Conservation (phyloP, 129 eudicot genomes). For the Pulicaria dysenterica region DNA sequence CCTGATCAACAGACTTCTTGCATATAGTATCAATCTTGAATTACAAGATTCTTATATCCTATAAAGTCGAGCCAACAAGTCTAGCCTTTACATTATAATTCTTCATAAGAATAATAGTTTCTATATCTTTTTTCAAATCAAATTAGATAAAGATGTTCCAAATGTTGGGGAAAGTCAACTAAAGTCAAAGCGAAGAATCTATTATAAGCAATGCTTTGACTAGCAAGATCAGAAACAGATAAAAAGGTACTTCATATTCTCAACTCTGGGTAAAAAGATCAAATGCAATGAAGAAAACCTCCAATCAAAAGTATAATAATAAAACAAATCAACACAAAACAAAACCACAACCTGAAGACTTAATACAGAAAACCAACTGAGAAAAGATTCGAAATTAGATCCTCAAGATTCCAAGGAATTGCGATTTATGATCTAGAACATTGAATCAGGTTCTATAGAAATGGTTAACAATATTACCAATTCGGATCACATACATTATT, state of each 20-base stretch:
- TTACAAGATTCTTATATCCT: conserved; percentile 7
- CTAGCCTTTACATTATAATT: background rate
- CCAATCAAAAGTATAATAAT: background rate
- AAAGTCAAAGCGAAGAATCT: conserved; percentile 1
- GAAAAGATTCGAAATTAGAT: background rate
- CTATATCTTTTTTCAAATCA: too few relatives aligned
- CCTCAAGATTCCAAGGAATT: background rate
- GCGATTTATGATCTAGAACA: background rate
- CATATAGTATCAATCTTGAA: background rate
- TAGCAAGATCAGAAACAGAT: background rate
- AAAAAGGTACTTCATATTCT: too few relatives aligned
- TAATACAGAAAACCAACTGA: too few relatives aligned
- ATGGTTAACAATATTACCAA: background rate
- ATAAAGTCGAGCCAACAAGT: background rate
- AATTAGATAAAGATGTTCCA: background rate
- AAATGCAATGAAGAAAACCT: background rate
- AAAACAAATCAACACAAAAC: too few relatives aligned
- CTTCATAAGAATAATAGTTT: conserved; percentile 5
- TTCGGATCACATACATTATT: background rate
- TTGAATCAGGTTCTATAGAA: conserved; percentile 1
- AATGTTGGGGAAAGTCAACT: too few relatives aligned
- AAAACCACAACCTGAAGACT: too few relatives aligned
- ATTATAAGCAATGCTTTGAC: background rate
- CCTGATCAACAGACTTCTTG: conserved; percentile 13
- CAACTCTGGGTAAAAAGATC: background rate